Percentiles rank a stretch among this genome's conserved stretches.
Conservation (phyloP, 2,329 filamentous ascomycete genomes). For the Ilyonectria sp. region DNA sequence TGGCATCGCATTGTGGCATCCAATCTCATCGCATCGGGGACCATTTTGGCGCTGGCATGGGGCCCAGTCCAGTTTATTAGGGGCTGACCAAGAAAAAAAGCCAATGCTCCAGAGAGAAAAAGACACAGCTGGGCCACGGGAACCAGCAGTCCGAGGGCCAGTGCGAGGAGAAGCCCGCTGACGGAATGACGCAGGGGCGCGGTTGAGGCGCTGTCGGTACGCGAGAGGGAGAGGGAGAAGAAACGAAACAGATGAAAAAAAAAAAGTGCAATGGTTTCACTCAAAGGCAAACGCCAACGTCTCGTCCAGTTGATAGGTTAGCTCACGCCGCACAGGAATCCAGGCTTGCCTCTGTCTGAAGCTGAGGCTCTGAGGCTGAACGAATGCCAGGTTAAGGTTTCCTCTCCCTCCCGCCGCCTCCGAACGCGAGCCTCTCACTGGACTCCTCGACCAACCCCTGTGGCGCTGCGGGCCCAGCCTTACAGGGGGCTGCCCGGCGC, state of each 20-base stretch:
- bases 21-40: slow-evolving; percentile 1
- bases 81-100: background rate
- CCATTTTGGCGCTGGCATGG: background rate
- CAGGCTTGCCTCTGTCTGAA: background rate
- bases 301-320: background rate
- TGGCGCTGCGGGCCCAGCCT: slow-evolving; percentile 9
- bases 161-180: slow-evolving; percentile 1
- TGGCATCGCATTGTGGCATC: background rate
- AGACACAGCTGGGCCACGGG: background rate
- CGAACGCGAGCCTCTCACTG: background rate
- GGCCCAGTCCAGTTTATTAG: background rate
- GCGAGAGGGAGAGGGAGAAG: background rate
- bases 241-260: background rate
- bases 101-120: background rate
- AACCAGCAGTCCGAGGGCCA: background rate
- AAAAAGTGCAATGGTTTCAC: background rate
- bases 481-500: background rate
- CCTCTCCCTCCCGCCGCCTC: background rate
- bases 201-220: background rate
- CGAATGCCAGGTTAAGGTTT: background rate
- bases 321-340: background rate
- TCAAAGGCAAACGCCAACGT: background rate
- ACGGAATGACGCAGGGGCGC: background rate
- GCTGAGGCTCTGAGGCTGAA: background rate
- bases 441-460: background rate